Conservation (phyloP, 768 basidiomycete genomes). For the Lentinula detonsa region DNA sequence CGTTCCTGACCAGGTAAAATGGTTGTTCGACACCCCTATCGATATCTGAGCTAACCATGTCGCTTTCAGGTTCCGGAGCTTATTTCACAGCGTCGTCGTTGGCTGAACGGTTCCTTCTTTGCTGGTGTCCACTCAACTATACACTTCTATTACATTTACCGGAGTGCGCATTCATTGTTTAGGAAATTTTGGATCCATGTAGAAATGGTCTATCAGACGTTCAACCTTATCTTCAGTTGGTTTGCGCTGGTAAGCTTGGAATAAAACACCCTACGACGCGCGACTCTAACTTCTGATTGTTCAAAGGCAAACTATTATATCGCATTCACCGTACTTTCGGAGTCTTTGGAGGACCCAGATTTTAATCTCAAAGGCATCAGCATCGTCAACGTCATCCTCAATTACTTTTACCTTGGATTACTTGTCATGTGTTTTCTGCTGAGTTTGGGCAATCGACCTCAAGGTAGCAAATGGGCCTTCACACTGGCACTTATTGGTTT, state of each 20-base stretch:
- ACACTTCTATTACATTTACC: slow-evolving; percentile 94
- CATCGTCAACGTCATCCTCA: slow-evolving; percentile 70
- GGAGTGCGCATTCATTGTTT: slow-evolving; percentile 74
- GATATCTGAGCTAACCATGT: neutral
- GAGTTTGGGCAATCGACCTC: slow-evolving; percentile 85
- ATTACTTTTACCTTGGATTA: slow-evolving; percentile 85
- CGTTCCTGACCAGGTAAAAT: slow-evolving; percentile 78
- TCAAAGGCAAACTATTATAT: slow-evolving; percentile 85
- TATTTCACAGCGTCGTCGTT: slow-evolving; percentile 90
- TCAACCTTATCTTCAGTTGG: slow-evolving; percentile 92
- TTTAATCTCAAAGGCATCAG: slow-evolving; percentile 60
- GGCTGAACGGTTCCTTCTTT: slow-evolving; percentile 99
- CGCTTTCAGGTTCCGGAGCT: slow-evolving; percentile 71
- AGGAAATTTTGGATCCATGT: slow-evolving; percentile 94
- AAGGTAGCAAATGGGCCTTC: slow-evolving; percentile 86
- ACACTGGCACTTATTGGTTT: slow-evolving; percentile 84
- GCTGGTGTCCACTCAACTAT: slow-evolving; percentile 88
- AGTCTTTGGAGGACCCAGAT: slow-evolving; percentile 62
- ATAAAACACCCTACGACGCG: neutral
- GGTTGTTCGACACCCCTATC: neutral
- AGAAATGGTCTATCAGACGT: slow-evolving; percentile 86
- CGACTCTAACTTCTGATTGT: neutral
- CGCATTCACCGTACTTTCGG: slow-evolving; percentile 73
- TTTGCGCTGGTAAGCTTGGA: slow-evolving; percentile 60
- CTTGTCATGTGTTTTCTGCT: slow-evolving; percentile 86